Conservation (phyloP, 495 filamentous ascomycete genomes). For the Penicillium pancosmium region DNA sequence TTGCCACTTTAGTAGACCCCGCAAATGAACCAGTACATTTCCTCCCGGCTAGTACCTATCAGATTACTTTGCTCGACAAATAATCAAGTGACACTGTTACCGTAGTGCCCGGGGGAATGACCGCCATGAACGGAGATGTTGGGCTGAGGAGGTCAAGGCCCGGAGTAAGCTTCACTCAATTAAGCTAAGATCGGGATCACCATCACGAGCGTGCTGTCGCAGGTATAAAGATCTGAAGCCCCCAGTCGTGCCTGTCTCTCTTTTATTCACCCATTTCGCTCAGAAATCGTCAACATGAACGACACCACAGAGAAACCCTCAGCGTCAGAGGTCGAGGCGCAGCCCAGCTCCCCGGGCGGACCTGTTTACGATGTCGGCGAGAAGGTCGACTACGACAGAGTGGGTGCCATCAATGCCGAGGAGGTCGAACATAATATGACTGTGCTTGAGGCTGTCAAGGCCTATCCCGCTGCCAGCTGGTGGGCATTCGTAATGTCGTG, state of each 20-base stretch:
- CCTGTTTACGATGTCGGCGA: conserved; percentile 45
- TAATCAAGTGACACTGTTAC: conserved; percentile 32
- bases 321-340: conserved; percentile 40
- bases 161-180: conserved; percentile 36
- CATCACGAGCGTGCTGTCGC: conserved; percentile 25
- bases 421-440: conserved; percentile 49
- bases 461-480: conserved; percentile 49
- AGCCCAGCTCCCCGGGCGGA: conserved; percentile 33
- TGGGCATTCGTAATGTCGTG: conserved; percentile 57
- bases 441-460: conserved; percentile 49
- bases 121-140: conserved; percentile 18
- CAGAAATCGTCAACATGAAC: conserved; percentile 44
- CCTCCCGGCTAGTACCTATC: conserved; percentile 19
- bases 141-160: conserved; percentile 27
- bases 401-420: conserved; percentile 50
- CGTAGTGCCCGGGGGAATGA: conserved; percentile 22
- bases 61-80: conserved; percentile 23
- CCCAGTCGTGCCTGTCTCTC: conserved; percentile 31
- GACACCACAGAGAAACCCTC: conserved; percentile 42
- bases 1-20: conserved; percentile 13
- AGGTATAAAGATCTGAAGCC: conserved; percentile 37
- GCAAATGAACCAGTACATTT: conserved; percentile 26
- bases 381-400: conserved; percentile 50
- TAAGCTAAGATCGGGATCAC: conserved; percentile 25
- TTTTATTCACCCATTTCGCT: conserved; percentile 31